These are phyloP conservation scores for Selaginella tamariscina DNA, from an alignment of 75 land plant genomes.

Conservation along the genomic window DNA sequence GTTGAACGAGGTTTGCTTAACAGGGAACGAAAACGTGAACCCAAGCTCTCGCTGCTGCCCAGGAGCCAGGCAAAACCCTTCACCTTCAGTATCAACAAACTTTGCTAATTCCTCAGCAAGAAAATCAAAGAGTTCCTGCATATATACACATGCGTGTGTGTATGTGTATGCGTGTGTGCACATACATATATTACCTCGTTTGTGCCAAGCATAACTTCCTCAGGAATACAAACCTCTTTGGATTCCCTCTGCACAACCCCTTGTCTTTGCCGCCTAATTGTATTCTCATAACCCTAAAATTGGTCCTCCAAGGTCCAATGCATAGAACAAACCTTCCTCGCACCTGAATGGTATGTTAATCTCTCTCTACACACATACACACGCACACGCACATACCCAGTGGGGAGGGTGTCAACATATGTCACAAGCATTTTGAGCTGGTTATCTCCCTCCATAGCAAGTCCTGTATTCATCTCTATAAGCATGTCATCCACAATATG, in stretches of 20 bases:
- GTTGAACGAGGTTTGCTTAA: slow-evolving; percentile 40
- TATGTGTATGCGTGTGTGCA: no score
- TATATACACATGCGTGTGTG: no score
- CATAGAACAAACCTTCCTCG: slow-evolving; percentile 57
- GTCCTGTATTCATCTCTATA: slow-evolving; percentile 81
- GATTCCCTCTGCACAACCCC: slow-evolving; percentile 27
- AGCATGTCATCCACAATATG: slow-evolving; percentile 70
- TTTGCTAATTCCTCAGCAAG: slow-evolving; percentile 41
- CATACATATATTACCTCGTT: no score
- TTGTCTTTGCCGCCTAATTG: slow-evolving; percentile 45
- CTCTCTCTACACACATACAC: not conserved
- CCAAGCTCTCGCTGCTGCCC: slow-evolving; percentile 48
- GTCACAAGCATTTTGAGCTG: slow-evolving; percentile 80
- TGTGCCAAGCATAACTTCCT: slow-evolving; percentile 46
- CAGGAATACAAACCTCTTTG: slow-evolving; percentile 50
- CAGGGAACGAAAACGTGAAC: slow-evolving; percentile 59
- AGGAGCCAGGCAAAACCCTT: slow-evolving; percentile 16
- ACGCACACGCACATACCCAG: slow-evolving; percentile 72
- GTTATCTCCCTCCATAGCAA: slow-evolving; percentile 75
- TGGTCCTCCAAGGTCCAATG: slow-evolving; percentile 66
- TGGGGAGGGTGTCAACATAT: slow-evolving; percentile 68
- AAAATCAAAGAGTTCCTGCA: slow-evolving; percentile 59
- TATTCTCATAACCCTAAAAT: slow-evolving; percentile 51
- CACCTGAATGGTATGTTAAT: slow-evolving; percentile 22
- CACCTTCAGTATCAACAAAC: slow-evolving; percentile 39